Evolutionary conservation across 2,329 filamentous ascomycete genomes (phyloP).

Genomic region (Pseudogymnoascus sp.): DNA sequence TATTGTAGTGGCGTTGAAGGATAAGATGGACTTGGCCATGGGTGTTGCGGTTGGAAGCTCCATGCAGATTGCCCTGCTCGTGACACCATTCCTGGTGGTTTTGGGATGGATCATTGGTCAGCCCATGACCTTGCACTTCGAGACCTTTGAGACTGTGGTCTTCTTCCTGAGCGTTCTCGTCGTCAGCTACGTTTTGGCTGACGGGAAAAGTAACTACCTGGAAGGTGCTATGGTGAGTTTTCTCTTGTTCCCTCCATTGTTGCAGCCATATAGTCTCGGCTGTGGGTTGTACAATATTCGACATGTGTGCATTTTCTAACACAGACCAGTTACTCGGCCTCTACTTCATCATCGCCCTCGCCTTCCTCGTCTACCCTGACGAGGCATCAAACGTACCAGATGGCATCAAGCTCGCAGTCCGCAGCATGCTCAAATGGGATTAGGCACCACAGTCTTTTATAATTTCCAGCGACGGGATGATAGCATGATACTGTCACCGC

Average conservation of each 20-base stretch:
- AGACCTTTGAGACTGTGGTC: conserved; percentile 69
- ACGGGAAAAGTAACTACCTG: conserved; percentile 76
- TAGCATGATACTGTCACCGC: not conserved
- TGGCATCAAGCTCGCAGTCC: not conserved
- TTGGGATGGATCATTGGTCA: conserved; percentile 66
- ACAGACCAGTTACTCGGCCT: conserved; percentile 23
- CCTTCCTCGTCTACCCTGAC: conserved; percentile 53
- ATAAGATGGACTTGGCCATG: conserved; percentile 71
- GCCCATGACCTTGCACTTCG: conserved; percentile 71
- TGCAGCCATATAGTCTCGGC: not conserved
- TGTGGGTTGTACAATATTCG: conserved; percentile 16
- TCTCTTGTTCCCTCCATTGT: conserved; percentile 22
- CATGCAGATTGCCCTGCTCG: conserved; percentile 74
- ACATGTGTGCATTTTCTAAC: not conserved
- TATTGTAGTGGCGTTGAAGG: conserved; percentile 65
- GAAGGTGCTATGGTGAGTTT: conserved; percentile 61
- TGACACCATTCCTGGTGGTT: conserved; percentile 72
- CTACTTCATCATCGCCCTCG: conserved; percentile 51
- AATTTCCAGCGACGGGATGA: not conserved
- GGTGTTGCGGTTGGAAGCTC: conserved; percentile 74
- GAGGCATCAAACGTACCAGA: conserved; percentile 24
- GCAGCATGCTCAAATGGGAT: not conserved
- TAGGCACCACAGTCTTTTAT: not conserved
- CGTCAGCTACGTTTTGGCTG: conserved; percentile 68
- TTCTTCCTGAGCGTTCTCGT: conserved; percentile 70